Evolutionary conservation across 305 asterid species (phyloP), one percentile per base, ranked within the genome.

Genomic region (Fraxinus latifolia): DNA sequence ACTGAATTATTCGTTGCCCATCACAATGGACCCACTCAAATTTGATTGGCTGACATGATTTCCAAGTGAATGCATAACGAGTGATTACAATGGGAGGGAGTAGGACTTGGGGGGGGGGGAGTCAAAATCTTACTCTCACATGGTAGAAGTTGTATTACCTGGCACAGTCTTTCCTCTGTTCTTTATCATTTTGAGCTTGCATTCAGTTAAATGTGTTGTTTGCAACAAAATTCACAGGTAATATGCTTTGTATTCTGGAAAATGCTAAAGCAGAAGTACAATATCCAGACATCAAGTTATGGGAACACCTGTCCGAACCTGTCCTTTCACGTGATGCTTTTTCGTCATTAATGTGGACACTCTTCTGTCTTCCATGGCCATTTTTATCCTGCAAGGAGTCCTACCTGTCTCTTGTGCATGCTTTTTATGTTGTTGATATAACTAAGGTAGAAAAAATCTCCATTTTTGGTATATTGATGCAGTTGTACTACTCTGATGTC

Each of bases 291-390:
- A 80, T 87, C 82, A 93, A 90, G 84, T 85, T 94, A 29, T 94
- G 98, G 98, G 88, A 89, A 85, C 90, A 85, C 75, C 94, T 97
- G 81, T 86, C 92, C 71, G 91, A 87, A 85, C 97, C 99, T 79
- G 80, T 94, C 80, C 92, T 96, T 83, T 89, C 94, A 72, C 90
- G 79, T 65, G 97, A 96, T 88, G 88, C 98, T 74, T 96, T 96
- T 92, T 90, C 98, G 60, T 93, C 98, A 37, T 86, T 96, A 62
- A 96, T 96, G 99, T 96, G 98, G 99, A 85, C 87, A 21, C 88
- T 93, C 21, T 96, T 92, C 91, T 94, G 99, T 84, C 98, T 96
- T 82, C 99, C 99, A 42, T 79, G 89, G 83, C 95, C 94, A 74
- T 84, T 92, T 36, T 79, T 94, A 83, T 90, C 92, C 76, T 92